A percentile compares a stretch with the other conserved stretches of the same genome.
Conservation (phyloP, 2,329 filamentous ascomycete species). For the Phyllosticta citribraziliensis region DNA sequence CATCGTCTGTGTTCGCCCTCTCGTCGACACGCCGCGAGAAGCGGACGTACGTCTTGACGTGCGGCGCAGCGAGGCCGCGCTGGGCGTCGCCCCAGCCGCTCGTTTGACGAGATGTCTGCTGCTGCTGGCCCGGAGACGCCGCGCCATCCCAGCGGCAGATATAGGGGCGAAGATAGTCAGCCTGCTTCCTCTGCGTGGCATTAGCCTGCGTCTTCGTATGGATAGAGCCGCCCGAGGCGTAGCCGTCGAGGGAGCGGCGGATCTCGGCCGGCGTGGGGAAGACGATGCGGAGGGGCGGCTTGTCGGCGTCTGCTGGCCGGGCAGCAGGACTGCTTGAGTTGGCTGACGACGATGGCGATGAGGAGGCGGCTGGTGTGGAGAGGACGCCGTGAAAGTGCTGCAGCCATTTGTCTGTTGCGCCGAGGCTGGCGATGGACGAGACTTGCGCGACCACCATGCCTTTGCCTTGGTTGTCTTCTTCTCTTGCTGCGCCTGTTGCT, state of each 20-base stretch:
- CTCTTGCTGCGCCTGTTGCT: constrained; percentile 31
- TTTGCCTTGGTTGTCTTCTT: constrained; percentile 16
- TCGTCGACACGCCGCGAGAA: constrained; percentile 6
- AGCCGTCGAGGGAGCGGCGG: constrained; percentile 65
- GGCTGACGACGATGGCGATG: background rate
- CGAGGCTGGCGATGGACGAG: constrained; percentile 75
- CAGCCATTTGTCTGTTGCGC: constrained; percentile 62
- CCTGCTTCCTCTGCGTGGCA: constrained; percentile 64
- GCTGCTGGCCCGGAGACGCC: background rate
- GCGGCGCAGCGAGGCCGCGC: constrained; percentile 59
- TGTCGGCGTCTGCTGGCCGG: no score
- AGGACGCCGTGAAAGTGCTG: constrained; percentile 45
- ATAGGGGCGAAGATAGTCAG: constrained; percentile 59
- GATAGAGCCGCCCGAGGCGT: constrained; percentile 66
- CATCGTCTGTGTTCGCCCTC: constrained; percentile 16
- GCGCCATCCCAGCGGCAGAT: constrained; percentile 60
- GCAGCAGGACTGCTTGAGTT: no score
- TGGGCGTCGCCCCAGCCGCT: constrained; percentile 16
- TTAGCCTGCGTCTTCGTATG: constrained; percentile 66
- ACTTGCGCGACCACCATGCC: constrained; percentile 51
- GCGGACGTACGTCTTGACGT: constrained; percentile 82
- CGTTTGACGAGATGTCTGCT: background rate
- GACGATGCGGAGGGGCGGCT: constrained; percentile 53
- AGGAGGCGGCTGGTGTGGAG: constrained; percentile 16
- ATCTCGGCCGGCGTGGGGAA: constrained; percentile 78